These are phyloP conservation scores for Fagopyrum esculentum DNA, from an alignment of 148 eudicot species.

Conservation along the genomic window DNA sequence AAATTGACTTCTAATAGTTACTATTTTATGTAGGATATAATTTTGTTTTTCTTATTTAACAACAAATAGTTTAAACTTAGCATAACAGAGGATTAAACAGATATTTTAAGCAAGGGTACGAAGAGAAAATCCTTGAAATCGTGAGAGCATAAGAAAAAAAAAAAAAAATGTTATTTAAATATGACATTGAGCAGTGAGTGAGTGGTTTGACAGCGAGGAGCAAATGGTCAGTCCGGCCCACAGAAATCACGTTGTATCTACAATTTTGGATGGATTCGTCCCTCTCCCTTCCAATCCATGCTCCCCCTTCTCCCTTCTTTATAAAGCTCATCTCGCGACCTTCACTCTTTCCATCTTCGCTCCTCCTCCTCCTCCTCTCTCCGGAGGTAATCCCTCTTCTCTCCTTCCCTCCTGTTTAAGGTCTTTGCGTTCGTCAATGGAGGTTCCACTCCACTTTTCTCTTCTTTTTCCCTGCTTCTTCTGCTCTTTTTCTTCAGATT, in stretches of 20 bases:
- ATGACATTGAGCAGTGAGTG: background rate
- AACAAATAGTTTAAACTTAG: too few species aligned
- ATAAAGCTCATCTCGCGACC: slow-evolving; percentile 3
- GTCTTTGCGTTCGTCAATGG: background rate
- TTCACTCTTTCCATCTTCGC: background rate
- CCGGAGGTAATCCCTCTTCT: slow-evolving; percentile 7
- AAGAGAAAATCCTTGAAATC: too few species aligned
- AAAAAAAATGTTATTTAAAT: too few species aligned
- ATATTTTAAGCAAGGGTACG: too few species aligned
- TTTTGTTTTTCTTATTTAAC: too few species aligned
- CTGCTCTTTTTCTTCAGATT: background rate
- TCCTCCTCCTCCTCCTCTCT: background rate
- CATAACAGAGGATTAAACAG: too few species aligned
- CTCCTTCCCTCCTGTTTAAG: background rate
- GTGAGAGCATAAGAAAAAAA: too few species aligned
- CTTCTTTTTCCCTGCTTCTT: background rate
- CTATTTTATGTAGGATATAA: too few species aligned
- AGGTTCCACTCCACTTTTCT: background rate
- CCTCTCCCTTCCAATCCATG: background rate
- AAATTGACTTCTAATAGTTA: too few species aligned
- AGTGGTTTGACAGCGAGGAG: background rate
- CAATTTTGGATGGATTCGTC: background rate
- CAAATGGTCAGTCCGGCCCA: background rate
- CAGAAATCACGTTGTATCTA: background rate
- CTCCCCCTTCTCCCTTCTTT: background rate